Base-by-base conservation (phyloP, 257 asterid species). In the Solanum sitiens region DNA sequence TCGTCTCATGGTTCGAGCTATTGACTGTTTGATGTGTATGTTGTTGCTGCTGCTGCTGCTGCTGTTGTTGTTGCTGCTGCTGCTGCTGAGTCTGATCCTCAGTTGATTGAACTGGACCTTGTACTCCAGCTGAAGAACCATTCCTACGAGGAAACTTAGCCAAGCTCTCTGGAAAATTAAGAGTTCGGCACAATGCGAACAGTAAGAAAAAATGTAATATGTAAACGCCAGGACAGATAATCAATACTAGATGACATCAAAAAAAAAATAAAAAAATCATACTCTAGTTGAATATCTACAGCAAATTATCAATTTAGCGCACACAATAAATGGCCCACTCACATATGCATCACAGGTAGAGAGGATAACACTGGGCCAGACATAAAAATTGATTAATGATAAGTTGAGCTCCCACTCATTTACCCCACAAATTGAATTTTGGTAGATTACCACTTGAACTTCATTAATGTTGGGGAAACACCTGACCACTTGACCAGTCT, bases 81-180 rank as follows among this genome's bases (percentile, higher is more conserved):
- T 85, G 91, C 84, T 86, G 87, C 61, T 85, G 87, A 40, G 82
- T 25, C 87, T 93, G 98, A 84, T 91, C 91, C 70, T 93, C 98
- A 3, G 91, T 87, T 72, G 91, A 96, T 88, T 93, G 98, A 74
- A 92, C 86, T 89, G 94, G 97, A 76, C 92, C 91, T 89, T 91
- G 96, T 90, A 92, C 91, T 74, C 93, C 90, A 32, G 94, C 84
- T n/a, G 98, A 91, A 40, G 95, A 88, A 87, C 90, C 91, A 70
- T 95, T 89, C 65, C 92, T 90, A 88, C 99, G 92, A 87, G 99
- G 99, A 89, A 93, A 96, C 93, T 96, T 97, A 75, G 96, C 90
- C 93, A 97, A 92, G 89, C 99, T 97, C 92, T 96, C 99, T 97
- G 95, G 8, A 80, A 85, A 92, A 87, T 86, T 45, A 59, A 25